Conservation (phyloP, 495 filamentous ascomycete genomes). For the Eremomyces bilateralis region DNA sequence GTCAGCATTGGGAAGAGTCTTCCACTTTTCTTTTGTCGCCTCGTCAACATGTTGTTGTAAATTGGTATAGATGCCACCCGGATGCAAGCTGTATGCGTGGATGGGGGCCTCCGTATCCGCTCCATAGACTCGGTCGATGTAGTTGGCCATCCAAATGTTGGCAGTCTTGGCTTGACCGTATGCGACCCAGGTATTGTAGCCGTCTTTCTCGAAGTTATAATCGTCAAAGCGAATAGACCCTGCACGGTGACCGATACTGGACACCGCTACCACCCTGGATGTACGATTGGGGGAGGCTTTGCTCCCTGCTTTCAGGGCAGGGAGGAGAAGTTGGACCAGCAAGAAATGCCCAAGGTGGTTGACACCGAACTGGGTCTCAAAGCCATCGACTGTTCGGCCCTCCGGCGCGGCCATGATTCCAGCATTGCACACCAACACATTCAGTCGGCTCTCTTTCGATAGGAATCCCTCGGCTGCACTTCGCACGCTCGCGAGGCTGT, state of each 20-base stretch:
- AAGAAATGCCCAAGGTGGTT: constrained; percentile 2
- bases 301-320: not conserved
- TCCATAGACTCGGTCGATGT: constrained; percentile 12
- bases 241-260: not conserved
- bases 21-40: constrained; percentile 8
- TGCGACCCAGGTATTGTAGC: constrained; percentile 14
- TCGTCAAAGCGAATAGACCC: constrained; percentile 10
- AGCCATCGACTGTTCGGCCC: not conserved
- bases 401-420: constrained; percentile 2
- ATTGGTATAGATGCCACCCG: constrained; percentile 10
- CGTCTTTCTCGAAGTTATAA: constrained; percentile 5
- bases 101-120: constrained; percentile 5
- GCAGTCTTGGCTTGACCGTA: constrained; percentile 13
- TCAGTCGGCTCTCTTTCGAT: too few species aligned
- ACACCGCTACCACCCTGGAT: not conserved
- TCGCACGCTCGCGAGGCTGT: too few species aligned
- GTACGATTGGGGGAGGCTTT: not conserved
- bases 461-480: too few species aligned
- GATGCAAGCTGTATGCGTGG: constrained; percentile 8
- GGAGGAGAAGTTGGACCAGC: constrained; percentile 1
- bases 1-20: constrained; percentile 1
- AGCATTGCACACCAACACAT: too few species aligned
- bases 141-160: constrained; percentile 16
- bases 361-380: constrained; percentile 1
- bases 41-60: constrained; percentile 10